A percentile compares a stretch with the other conserved stretches of the same genome.
phyloP scores from a whole-genome alignment of 2,329 filamentous ascomycete species.

The Chaetothyriales sp. region DNA sequence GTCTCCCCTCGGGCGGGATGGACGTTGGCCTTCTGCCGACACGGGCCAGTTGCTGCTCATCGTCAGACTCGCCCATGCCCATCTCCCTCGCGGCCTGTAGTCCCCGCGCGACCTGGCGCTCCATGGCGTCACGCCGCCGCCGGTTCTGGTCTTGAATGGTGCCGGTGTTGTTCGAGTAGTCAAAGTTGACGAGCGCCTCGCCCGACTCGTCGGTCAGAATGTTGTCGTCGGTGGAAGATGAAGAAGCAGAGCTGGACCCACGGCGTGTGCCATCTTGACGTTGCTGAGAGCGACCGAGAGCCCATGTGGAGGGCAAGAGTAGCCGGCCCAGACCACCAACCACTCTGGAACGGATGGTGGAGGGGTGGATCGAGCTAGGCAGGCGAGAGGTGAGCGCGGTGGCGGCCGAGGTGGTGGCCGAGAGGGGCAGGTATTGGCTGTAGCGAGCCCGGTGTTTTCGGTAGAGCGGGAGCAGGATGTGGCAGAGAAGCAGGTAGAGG shows the following conservation, averaged over 20 bases:
- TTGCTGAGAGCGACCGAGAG: constrained; percentile 26
- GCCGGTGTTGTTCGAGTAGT: constrained; percentile 37
- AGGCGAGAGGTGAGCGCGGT: constrained; percentile 32
- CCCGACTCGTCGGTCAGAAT: constrained; percentile 58
- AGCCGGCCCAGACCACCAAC: constrained; percentile 30
- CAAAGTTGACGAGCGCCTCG: constrained; percentile 36
- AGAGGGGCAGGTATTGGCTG: constrained; percentile 51
- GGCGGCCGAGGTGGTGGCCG: constrained; percentile 38
- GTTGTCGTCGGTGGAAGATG: neutral
- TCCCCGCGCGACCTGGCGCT: constrained; percentile 23
- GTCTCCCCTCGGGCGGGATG: constrained; percentile 35
- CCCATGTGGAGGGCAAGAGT: constrained; percentile 33
- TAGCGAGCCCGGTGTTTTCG: constrained; percentile 57
- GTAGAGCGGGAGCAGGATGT: constrained; percentile 54
- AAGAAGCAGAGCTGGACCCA: neutral
- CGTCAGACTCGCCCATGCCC: constrained; percentile 18
- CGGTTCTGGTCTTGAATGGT: constrained; percentile 32
- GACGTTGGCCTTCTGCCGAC: neutral
- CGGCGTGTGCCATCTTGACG: neutral
- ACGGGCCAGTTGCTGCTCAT: neutral
- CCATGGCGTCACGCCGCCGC: constrained; percentile 26
- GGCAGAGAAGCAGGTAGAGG: constrained; percentile 54
- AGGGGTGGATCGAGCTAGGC: constrained; percentile 10
- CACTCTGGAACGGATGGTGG: constrained; percentile 28
- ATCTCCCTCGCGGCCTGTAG: constrained; percentile 6